A percentile compares a stretch with the other conserved stretches of the same genome.
phyloP scores from a whole-genome alignment of 192 early-diverging fungal genomes.

The Chytriomyces confervae region DNA sequence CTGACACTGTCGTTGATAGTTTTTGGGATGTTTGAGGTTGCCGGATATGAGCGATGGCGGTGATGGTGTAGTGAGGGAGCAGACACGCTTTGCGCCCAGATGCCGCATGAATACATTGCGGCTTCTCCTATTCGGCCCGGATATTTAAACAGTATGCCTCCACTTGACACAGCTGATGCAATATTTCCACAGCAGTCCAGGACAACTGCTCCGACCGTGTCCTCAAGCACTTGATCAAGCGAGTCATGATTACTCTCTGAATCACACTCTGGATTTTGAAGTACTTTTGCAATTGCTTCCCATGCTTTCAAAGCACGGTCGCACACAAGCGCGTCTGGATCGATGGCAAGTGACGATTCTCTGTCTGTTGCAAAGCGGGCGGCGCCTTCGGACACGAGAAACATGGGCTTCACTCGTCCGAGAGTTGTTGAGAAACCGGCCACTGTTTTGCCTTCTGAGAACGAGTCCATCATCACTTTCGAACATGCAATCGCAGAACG shows the following conservation, averaged over 20 bases:
- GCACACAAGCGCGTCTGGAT: neutral
- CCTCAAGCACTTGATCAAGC: conserved; percentile 42
- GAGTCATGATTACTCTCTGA: conserved; percentile 8
- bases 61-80: neutral
- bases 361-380: neutral
- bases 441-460: conserved; percentile 55
- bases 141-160: conserved; percentile 80
- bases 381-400: conserved; percentile 65
- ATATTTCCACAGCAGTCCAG: conserved; percentile 69
- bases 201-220: conserved; percentile 90
- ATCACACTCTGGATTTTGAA: neutral
- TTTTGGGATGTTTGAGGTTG: neutral
- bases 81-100: conserved; percentile 70
- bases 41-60: neutral
- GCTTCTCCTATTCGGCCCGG: conserved; percentile 89
- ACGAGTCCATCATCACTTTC: conserved; percentile 9
- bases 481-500: conserved; percentile 67
- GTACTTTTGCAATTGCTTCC: neutral
- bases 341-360: neutral
- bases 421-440: conserved; percentile 35
- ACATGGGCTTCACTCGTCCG: conserved; percentile 63
- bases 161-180: conserved; percentile 80
- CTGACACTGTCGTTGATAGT: neutral
- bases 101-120: conserved; percentile 80
- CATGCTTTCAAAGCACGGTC: neutral